Evolutionary conservation across 2,329 filamentous ascomycete genomes (phyloP), one percentile per base, ranked within the genome.

Genomic region (Alternaria solani): DNA sequence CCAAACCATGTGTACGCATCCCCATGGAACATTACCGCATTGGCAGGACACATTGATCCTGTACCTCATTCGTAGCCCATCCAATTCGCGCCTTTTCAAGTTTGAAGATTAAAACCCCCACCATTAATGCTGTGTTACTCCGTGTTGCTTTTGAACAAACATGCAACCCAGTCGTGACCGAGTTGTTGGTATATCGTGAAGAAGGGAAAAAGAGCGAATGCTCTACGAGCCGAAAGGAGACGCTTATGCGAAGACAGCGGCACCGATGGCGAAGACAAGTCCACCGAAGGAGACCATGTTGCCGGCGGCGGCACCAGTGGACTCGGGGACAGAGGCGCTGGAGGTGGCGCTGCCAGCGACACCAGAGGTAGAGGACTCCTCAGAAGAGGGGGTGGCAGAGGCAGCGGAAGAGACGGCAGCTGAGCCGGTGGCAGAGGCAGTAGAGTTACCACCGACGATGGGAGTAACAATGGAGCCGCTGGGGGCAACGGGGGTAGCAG

Each of bases 211-310:
- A 57, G 34, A 34, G 54, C 36, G 26, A 9, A 23, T 48, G 43
- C n/a, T 11, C 18, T 54, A 43, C 7, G 20, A 7, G n/a, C 3
- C 32, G 3, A 30, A 8, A 2, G 1, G 43, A 44, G 18, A 28
- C 57, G 65, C 59, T 65, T 72, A 77, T 62, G 70, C 73, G 55
- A 77, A 62, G 63, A 75, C 51, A 49, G 71, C 66, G 55, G 70
- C 74, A 59, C 64, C 68, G 41, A 71, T 56, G 57, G 73, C 74
- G 51, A 75, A 28, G 55, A 66, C 68, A 25, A 76, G 57, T 25
- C 67, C 69, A 41, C 74, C 73, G 63, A 76, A 62, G 34, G 73
- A 75, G 66, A 67, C 65, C 51, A 72, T 59, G 67, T 69, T 74
- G 66, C 55, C 61, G 7, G 62, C 41, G 36, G 74, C 74, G 16